Evolutionary conservation across 2,329 filamentous ascomycete genomes (phyloP), one percentile per base, ranked within the genome.

Genomic region (Rhynchosporium agropyri): DNA sequence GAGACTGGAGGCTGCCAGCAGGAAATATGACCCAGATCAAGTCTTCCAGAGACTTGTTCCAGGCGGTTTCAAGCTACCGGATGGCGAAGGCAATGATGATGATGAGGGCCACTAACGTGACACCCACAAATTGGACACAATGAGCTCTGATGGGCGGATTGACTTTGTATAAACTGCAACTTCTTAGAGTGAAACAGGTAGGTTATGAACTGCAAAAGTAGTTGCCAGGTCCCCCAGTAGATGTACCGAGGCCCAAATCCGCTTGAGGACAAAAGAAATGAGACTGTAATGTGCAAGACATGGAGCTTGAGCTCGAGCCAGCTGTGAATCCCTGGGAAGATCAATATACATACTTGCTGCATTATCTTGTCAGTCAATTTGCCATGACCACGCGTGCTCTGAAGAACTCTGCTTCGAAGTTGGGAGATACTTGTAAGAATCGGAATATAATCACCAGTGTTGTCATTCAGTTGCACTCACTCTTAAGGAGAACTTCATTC

Each of bases 1-100:
- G 7, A 76, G 70, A n/a, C 57, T 80, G 31, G 64, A 68, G 48
- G 62, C 61, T 0, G 63, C 77, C 4, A 66, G 70, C 1, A 65
- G 65, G 38, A 76, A 76, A 53, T 79, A 77, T 53, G 77, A 79
- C 51, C 76, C 76, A 1, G 54, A 66, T 10, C 51, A 56, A 9
- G 53, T 66, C n/a, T 66, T 66, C 43, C 64, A 63, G 50, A 61
- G 45, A 6, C 54, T 61, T 28, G 60, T 65, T 5, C 49, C 57
- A 4, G 63, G 63, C n/a, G 63, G 63, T 3, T 65, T 65, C 33
- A 65, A 63, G 51, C 38, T 65, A 0, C 54, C 54, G 6, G n/a
- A 28, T 31, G 40, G 42, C 36, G 10, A 42, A 12, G 50, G 50
- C 12, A 10, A 15, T 31, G 28, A 33, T 33, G 48, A 33, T n/a